Evolutionary conservation across 352 stramenopile genomes (phyloP).

Genomic region (Phytophthora kernoviae): DNA sequence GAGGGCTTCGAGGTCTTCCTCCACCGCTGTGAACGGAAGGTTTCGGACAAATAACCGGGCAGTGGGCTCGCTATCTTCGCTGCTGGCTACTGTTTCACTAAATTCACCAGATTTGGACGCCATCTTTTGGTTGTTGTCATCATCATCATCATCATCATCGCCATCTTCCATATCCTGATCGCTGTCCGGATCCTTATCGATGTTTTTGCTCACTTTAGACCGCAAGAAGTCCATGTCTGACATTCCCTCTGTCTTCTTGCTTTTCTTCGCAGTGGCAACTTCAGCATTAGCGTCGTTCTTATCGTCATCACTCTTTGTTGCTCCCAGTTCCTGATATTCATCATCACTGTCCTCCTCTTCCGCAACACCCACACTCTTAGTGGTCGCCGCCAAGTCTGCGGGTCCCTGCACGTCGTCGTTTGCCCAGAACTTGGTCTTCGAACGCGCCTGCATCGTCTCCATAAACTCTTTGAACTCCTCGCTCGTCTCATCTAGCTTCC

Average conservation of each 20-base stretch:
- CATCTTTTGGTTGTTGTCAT: slow-evolving; percentile 16
- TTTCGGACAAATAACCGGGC: slow-evolving; percentile 98
- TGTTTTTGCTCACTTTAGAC: slow-evolving; percentile 93
- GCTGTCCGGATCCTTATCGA: slow-evolving; percentile 74
- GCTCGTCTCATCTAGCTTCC: slow-evolving; percentile 33
- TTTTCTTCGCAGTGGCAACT: slow-evolving; percentile 31
- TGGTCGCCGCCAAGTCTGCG: slow-evolving; percentile 22
- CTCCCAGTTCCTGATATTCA: slow-evolving; percentile 42
- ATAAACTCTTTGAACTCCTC: slow-evolving; percentile 89
- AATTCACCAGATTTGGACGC: slow-evolving; percentile 2
- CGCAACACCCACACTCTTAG: slow-evolving; percentile 32
- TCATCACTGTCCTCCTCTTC: slow-evolving; percentile 41
- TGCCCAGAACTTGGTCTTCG: slow-evolving; percentile 91
- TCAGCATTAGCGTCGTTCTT: slow-evolving; percentile 32
- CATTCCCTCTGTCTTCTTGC: slow-evolving; percentile 39
- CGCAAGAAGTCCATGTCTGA: slow-evolving; percentile 95
- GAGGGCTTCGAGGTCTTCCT: slow-evolving; percentile 95
- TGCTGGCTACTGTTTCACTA: slow-evolving; percentile 10
- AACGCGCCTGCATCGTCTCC: slow-evolving; percentile 90
- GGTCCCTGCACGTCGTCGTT: slow-evolving; percentile 86
- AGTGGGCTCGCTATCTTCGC: slow-evolving; percentile 47
- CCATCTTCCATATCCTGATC: slow-evolving; percentile 34
- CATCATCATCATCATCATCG: slow-evolving; percentile 43
- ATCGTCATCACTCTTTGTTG: slow-evolving; percentile 34
- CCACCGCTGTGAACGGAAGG: slow-evolving; percentile 95